phyloP scores from a whole-genome alignment of 1,139 yeast genomes.

The Debaryomyces sp. region DNA sequence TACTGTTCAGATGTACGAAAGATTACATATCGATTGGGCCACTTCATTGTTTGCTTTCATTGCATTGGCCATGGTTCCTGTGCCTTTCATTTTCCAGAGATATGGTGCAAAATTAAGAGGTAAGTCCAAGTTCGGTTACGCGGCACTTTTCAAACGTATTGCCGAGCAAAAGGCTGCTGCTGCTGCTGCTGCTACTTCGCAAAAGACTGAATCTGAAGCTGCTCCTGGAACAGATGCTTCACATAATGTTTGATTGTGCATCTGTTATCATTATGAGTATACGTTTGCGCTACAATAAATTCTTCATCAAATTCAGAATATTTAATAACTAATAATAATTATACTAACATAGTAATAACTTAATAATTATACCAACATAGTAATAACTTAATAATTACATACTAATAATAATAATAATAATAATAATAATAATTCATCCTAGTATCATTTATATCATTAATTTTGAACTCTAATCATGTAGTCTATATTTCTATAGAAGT shows the following conservation, averaged over 20 bases:
- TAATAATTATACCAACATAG: neutral
- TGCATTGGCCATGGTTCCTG: slow-evolving; percentile 36
- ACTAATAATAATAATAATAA: neutral
- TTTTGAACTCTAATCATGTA: too few species aligned
- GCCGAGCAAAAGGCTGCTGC: slow-evolving; percentile 28
- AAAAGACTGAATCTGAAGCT: neutral
- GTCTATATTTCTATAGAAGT: too few species aligned
- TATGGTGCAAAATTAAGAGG: slow-evolving; percentile 59
- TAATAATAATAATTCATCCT: neutral
- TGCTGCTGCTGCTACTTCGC: neutral
- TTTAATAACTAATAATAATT: neutral
- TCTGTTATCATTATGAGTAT: neutral
- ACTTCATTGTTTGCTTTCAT: slow-evolving; percentile 40
- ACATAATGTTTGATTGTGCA: neutral
- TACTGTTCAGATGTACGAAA: slow-evolving; percentile 47
- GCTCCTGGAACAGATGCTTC: slow-evolving; percentile 6
- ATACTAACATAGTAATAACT: neutral
- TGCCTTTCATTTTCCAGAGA: slow-evolving; percentile 50
- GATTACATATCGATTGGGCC: slow-evolving; percentile 42
- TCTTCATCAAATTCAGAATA: neutral
- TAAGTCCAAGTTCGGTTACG: slow-evolving; percentile 59
- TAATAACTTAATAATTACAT: neutral
- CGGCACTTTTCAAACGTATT: slow-evolving; percentile 43
- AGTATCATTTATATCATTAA: neutral
- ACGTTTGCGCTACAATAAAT: neutral